These are phyloP conservation scores for Ceratobasidium sp. DNA, from an alignment of 1,284 basidiomycete species.

Conservation along the genomic window DNA sequence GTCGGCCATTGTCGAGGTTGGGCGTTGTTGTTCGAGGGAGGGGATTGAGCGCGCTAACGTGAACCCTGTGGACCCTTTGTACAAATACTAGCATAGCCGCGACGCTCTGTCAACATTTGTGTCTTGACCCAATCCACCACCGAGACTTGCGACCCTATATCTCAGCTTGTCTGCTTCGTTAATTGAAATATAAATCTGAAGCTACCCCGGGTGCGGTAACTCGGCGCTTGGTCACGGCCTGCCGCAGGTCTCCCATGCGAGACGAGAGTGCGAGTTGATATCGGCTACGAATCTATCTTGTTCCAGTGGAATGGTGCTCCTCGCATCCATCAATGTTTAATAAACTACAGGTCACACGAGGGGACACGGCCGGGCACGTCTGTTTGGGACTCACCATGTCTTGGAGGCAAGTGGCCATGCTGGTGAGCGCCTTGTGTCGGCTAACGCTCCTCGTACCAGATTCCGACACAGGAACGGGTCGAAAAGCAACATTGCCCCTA, in stretches of 20 bases:
- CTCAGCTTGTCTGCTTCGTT: background rate
- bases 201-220: background rate
- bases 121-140: background rate
- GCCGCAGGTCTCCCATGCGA: slow-evolving; percentile 2
- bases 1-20: slow-evolving; percentile 36
- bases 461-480: background rate
- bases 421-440: slow-evolving; percentile 20
- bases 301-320: slow-evolving; percentile 7
- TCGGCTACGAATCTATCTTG: background rate
- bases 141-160: background rate
- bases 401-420: slow-evolving; percentile 13
- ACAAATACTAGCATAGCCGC: slow-evolving; percentile 23
- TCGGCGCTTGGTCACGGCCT: background rate
- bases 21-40: slow-evolving; percentile 36
- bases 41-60: slow-evolving; percentile 36
- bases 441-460: slow-evolving; percentile 28
- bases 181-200: background rate
- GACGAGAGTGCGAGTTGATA: background rate
- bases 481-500: slow-evolving; percentile 28
- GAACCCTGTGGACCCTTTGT: slow-evolving; percentile 26
- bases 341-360: slow-evolving; percentile 21
- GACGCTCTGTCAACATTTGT: background rate
- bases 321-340: slow-evolving; percentile 25
- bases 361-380: background rate
- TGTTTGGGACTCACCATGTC: slow-evolving; percentile 16